phyloP scores from a whole-genome alignment of 495 filamentous ascomycete species.

The Sordaria brevicollis region DNA sequence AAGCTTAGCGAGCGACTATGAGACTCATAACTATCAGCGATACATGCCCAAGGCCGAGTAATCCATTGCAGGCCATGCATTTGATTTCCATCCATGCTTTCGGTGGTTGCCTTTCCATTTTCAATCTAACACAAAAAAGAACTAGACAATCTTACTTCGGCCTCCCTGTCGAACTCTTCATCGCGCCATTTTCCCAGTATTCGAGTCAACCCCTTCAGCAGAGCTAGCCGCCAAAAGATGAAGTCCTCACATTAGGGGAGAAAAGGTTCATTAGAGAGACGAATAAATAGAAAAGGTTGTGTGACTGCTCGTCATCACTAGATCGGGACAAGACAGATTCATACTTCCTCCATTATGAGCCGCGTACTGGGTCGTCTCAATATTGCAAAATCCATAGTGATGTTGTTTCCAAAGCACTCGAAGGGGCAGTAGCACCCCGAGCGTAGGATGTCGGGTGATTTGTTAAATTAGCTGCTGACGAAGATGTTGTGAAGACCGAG shows the following conservation, averaged over 20 bases:
- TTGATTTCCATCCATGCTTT: slow-evolving; percentile 8
- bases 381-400: slow-evolving; percentile 50
- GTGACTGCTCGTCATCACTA: slow-evolving; percentile 17
- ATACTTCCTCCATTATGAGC: slow-evolving; percentile 10
- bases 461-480: slow-evolving; percentile 41
- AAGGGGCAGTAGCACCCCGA: slow-evolving; percentile 40
- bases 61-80: slow-evolving; percentile 23
- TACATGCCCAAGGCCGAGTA: slow-evolving; percentile 26
- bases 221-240: slow-evolving; percentile 6
- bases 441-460: slow-evolving; percentile 50
- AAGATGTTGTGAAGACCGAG: slow-evolving; percentile 40
- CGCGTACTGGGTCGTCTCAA: slow-evolving; percentile 16
- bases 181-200: not conserved
- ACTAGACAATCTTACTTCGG: not conserved
- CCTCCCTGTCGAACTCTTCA: not conserved
- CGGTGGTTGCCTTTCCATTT: not conserved
- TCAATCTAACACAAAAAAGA: slow-evolving; percentile 10
- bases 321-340: slow-evolving; percentile 20
- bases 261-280: slow-evolving; percentile 8
- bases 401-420: slow-evolving; percentile 50
- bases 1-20: slow-evolving; percentile 23
- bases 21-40: slow-evolving; percentile 19
- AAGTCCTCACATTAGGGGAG: slow-evolving; percentile 15
- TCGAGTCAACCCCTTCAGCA: not conserved
- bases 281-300: slow-evolving; percentile 9